A percentile compares a stretch with the other conserved stretches of the same genome.
Conservation (phyloP, 1,284 basidiomycete genomes). For the Ustanciosporium gigantosporum region DNA sequence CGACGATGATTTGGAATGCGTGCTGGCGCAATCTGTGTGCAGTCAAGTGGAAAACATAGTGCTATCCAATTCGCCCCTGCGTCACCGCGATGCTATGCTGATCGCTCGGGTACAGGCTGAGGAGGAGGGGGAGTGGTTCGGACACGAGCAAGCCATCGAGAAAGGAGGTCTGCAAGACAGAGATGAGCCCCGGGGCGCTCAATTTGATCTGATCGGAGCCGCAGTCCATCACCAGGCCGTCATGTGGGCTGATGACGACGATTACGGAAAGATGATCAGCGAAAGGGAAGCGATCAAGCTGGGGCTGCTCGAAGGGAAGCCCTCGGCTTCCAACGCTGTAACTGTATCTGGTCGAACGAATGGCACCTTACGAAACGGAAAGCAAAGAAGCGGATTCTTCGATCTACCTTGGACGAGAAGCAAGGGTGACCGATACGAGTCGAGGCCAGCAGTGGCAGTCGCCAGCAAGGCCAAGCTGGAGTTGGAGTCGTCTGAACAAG, state of each 20-base stretch:
- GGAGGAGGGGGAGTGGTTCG: conserved; percentile 28
- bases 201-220: conserved; percentile 44
- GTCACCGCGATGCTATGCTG: conserved; percentile 19
- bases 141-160: conserved; percentile 33
- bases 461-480: conserved; percentile 7
- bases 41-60: conserved; percentile 10
- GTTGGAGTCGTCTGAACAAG: conserved; percentile 39
- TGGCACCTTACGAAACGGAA: not conserved
- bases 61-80: conserved; percentile 7
- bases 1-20: conserved; percentile 35
- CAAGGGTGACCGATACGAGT: not conserved
- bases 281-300: conserved; percentile 45
- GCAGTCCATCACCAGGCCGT: conserved; percentile 39
- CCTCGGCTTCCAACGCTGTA: not conserved
- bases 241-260: conserved; percentile 55
- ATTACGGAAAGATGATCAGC: conserved; percentile 50
- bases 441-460: too few relatives aligned
- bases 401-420: not conserved
- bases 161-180: conserved; percentile 33
- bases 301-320: conserved; percentile 17
- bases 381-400: not conserved
- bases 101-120: conserved; percentile 16
- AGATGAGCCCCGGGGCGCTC: conserved; percentile 39
- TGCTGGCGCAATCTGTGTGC: conserved; percentile 14
- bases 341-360: not conserved